These are phyloP conservation scores for Setaria italica DNA, from an alignment of 202 grass and related monocot species.

Conservation along the genomic window DNA sequence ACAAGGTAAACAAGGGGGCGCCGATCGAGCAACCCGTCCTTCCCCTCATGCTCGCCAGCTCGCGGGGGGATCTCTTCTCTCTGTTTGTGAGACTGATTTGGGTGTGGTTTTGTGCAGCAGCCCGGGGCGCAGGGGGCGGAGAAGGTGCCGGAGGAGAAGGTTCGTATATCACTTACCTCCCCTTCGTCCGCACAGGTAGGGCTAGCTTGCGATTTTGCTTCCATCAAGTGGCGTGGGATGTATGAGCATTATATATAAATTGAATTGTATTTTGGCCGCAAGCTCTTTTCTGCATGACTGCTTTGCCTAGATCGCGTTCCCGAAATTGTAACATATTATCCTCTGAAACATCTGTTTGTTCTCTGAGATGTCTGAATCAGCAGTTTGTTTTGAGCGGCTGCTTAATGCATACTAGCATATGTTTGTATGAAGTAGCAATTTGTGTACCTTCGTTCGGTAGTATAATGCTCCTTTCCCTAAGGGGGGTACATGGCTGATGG, in stretches of 20 bases:
- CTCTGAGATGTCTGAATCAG: neutral
- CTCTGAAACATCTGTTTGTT: neutral
- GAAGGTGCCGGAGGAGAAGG: constrained; percentile 36
- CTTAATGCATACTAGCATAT: neutral
- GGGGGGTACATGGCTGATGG: neutral
- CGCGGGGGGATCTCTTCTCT: neutral
- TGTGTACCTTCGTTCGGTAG: neutral
- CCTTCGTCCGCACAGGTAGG: neutral
- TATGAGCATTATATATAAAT: neutral
- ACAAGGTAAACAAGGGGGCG: neutral
- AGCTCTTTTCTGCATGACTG: neutral
- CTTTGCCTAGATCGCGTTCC: neutral
- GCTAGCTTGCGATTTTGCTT: neutral
- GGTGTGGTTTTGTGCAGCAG: constrained; percentile 13
- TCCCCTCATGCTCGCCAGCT: too few species aligned
- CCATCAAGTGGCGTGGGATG: neutral
- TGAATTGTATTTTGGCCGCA: neutral
- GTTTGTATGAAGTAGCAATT: neutral
- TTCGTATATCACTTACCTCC: neutral
- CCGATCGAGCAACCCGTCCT: neutral
- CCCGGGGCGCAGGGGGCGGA: constrained; percentile 5
- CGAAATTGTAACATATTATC: neutral
- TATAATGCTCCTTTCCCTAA: neutral
- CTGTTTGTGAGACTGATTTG: neutral
- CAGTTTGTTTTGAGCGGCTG: neutral